A percentile compares a stretch with the other conserved stretches of the same genome.
phyloP scores from a whole-genome alignment of 148 eudicot genomes.

The Diospyros lotus region DNA sequence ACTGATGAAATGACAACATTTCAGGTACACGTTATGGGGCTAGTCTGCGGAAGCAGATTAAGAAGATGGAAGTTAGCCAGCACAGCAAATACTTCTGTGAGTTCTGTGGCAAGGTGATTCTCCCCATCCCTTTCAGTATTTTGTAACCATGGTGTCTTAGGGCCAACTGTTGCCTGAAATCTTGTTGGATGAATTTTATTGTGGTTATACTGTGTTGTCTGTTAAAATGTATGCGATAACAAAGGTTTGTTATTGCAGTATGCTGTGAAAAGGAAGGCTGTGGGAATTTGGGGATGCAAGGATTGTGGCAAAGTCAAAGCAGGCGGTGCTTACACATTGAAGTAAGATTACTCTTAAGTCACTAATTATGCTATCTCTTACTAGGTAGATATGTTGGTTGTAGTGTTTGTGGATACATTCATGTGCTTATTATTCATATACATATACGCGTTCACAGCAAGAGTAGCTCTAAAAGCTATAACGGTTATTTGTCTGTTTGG shows the following conservation, averaged over 20 bases:
- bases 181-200: background rate
- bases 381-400: too few relatives aligned
- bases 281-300: slow-evolving; percentile 96
- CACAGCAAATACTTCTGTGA: slow-evolving; percentile 97
- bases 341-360: slow-evolving; percentile 29
- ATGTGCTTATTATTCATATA: background rate
- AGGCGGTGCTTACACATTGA: slow-evolving; percentile 92
- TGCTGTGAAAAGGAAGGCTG: slow-evolving; percentile 85
- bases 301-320: slow-evolving; percentile 94
- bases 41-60: slow-evolving; percentile 90
- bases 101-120: slow-evolving; percentile 83
- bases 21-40: slow-evolving; percentile 95
- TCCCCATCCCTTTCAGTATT: background rate
- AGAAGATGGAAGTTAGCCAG: slow-evolving; percentile 96
- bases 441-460: background rate
- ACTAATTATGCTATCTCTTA: too few relatives aligned
- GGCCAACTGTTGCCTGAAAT: background rate
- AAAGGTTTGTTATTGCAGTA: slow-evolving; percentile 35
- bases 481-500: background rate
- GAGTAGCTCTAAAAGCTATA: too few relatives aligned
- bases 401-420: too few relatives aligned
- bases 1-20: slow-evolving; percentile 6
- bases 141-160: background rate
- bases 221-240: background rate
- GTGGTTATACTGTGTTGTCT: background rate